Conservation (phyloP, 192 early-diverging fungal genomes). For the Neocallimastix lanati region DNA sequence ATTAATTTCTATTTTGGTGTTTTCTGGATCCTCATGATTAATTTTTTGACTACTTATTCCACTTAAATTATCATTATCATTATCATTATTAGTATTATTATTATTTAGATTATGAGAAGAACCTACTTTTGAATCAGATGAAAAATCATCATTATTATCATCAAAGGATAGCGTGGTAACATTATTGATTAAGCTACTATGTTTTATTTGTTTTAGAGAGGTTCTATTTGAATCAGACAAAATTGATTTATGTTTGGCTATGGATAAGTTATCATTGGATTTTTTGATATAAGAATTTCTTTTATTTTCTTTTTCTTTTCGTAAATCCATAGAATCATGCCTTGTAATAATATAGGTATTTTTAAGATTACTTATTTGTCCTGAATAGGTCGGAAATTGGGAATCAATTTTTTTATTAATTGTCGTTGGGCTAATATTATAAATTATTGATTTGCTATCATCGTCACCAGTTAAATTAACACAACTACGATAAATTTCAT, state of each 20-base stretch:
- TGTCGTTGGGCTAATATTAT: not conserved
- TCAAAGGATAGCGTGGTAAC: too few relatives aligned
- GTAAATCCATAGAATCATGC: not conserved
- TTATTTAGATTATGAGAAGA: not conserved
- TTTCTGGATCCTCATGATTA: not conserved
- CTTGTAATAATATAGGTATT: not conserved
- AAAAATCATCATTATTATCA: not conserved
- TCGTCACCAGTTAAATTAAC: not conserved
- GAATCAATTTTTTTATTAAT: not conserved
- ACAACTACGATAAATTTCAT: not conserved
- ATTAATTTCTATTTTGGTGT: not conserved
- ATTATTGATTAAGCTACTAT: not conserved
- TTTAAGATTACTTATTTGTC: not conserved
- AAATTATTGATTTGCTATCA: not conserved
- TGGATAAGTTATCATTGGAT: not conserved
- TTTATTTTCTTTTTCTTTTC: not conserved
- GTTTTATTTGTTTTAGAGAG: not conserved
- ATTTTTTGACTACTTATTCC: not conserved
- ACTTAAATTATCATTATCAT: not conserved
- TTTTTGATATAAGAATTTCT: not conserved
- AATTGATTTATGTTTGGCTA: not conserved
- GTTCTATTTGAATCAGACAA: not conserved
- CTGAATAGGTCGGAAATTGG: not conserved
- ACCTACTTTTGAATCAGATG: not conserved
- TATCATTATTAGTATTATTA: too few relatives aligned